Conservation (phyloP, 805 yeast genomes). For the Myxozyma neotropica region DNA sequence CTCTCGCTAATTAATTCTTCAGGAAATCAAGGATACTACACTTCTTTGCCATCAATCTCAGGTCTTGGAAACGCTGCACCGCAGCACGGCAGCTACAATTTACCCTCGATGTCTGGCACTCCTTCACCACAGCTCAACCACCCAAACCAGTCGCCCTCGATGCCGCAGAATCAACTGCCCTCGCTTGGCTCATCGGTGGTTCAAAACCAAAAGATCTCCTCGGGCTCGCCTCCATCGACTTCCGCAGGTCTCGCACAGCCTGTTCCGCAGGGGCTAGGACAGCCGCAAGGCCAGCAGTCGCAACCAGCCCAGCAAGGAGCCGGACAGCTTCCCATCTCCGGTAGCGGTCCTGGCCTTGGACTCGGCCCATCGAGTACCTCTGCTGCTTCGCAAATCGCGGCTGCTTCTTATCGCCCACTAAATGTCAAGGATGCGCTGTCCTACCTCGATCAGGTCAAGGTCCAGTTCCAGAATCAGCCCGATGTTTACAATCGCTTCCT, state of each 20-base stretch:
- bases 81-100: constrained; percentile 30
- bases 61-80: constrained; percentile 35
- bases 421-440: constrained; percentile 96
- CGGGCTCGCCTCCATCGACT: constrained; percentile 36
- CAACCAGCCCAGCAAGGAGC: constrained; percentile 31
- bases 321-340: constrained; percentile 21
- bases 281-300: constrained; percentile 26
- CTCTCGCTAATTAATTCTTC: not conserved
- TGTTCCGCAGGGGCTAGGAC: constrained; percentile 22
- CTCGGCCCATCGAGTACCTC: constrained; percentile 33
- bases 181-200: constrained; percentile 29
- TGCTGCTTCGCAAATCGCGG: constrained; percentile 38
- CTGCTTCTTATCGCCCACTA: constrained; percentile 56
- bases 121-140: constrained; percentile 40
- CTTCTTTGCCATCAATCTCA: constrained; percentile 40
- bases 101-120: constrained; percentile 35
- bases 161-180: constrained; percentile 25
- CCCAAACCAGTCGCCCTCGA: constrained; percentile 28
- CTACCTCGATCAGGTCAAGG: constrained; percentile 92
- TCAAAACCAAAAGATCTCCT: constrained; percentile 38
- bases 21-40: constrained; percentile 37
- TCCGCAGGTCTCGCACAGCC: constrained; percentile 18
- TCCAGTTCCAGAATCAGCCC: constrained; percentile 87
- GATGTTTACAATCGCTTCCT: constrained; percentile 94
- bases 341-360: constrained; percentile 6